phyloP scores from a whole-genome alignment of 495 filamentous ascomycete genomes.

The Neurospora sp. region DNA sequence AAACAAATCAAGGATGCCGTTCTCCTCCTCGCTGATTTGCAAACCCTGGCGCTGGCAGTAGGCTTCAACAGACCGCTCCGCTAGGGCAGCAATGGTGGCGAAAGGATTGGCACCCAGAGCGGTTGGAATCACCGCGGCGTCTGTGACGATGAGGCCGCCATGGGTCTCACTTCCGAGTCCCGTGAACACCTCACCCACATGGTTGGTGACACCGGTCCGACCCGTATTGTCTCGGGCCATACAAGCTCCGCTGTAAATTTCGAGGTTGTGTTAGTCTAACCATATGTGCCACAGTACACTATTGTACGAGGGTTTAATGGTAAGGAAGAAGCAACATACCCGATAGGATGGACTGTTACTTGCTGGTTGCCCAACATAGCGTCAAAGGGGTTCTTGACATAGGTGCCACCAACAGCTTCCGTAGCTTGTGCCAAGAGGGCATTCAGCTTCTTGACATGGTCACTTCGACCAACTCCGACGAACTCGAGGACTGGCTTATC shows the following conservation, averaged over 20 bases:
- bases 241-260: conserved; percentile 39
- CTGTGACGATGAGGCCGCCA: conserved; percentile 50
- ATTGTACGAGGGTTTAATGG: background rate
- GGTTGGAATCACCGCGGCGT: conserved; percentile 53
- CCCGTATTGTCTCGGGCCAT: conserved; percentile 52
- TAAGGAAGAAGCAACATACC: conserved; percentile 22
- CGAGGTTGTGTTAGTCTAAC: conserved; percentile 4
- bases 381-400: conserved; percentile 48
- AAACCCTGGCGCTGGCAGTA: conserved; percentile 33
- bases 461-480: conserved; percentile 43
- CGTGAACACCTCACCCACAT: conserved; percentile 49
- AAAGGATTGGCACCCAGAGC: conserved; percentile 61
- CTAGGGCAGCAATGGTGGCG: conserved; percentile 58
- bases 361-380: conserved; percentile 44
- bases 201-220: conserved; percentile 50
- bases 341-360: conserved; percentile 60
- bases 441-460: conserved; percentile 46
- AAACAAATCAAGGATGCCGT: conserved; percentile 39
- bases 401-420: conserved; percentile 45
- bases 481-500: conserved; percentile 52
- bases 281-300: conserved; percentile 6
- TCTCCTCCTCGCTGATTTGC: conserved; percentile 40
- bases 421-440: conserved; percentile 42
- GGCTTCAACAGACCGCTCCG: conserved; percentile 49
- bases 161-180: conserved; percentile 42